Base-by-base conservation (phyloP, 805 yeast genomes). In the Candida xyloterini region DNA sequence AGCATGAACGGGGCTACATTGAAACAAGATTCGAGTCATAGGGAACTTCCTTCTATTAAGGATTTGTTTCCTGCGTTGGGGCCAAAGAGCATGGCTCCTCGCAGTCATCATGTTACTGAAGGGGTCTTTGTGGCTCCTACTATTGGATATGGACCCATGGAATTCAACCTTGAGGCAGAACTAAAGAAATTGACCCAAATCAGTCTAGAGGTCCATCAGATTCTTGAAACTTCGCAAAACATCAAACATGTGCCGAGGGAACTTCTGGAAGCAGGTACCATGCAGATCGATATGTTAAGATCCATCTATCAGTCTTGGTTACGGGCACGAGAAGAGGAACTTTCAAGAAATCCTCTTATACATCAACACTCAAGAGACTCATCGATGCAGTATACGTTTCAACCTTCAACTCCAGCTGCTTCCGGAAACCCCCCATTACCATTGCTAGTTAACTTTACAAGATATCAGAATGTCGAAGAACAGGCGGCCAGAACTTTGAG, bases 401-500 rank as follows among this genome's bases (percentile, higher is more conserved):
- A 35, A 32, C 32, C 38, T 21, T 10, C 33, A 6, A 21, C 26
- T 36, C 26, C 35, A 21, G 10, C 25, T 10, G 16, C 20, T 28
- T n/a, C 42, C 5, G 35, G 33, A 3, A 32, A 14, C 11, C 27
- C 40, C 13, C 34, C 44, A 8, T 13, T 35, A 30, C 38, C 38
- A 21, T 27, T 37, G 10, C 13, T 37, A n/a, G 14, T 31, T 6
- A 35, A 27, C 15, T 40, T 31, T 21, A 15, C 39, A 7, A 29
- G 36, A 23, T 43, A 38, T 27, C 51, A 44, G 15, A 49, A 46
- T 28, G 43, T 55, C 38, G 62, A 57, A 35, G 58, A 55, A 21
- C 60, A 57, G 44, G 62, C 58, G 1, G 57, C 57, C 3, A 46
- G 51, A 30, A 53, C 60, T 1, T 45, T 57, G n/a, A 51, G 55